phyloP scores from a whole-genome alignment of 2,329 filamentous ascomycete genomes.

The Volutella citrinella region DNA sequence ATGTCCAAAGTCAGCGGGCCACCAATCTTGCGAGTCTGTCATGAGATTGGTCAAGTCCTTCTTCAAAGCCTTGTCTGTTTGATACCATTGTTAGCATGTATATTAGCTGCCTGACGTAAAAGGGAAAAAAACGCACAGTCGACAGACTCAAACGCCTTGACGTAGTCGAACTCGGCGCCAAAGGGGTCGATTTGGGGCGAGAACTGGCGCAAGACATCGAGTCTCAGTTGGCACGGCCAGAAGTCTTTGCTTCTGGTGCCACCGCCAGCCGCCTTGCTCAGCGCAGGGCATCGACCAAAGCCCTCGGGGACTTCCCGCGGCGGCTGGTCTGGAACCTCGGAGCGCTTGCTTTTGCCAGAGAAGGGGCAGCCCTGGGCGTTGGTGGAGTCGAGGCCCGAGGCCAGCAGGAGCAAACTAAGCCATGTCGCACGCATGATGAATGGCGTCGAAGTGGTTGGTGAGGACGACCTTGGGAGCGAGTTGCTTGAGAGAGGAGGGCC shows the following conservation, averaged over 20 bases:
- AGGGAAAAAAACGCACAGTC: constrained; percentile 44
- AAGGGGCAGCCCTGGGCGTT: constrained; percentile 16
- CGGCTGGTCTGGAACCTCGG: too few relatives aligned
- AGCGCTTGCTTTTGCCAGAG: too few relatives aligned
- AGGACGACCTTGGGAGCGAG: too few relatives aligned
- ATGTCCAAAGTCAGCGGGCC: constrained; percentile 79
- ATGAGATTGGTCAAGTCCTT: constrained; percentile 68
- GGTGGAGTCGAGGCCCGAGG: constrained; percentile 14
- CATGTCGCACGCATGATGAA: constrained; percentile 14
- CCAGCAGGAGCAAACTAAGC: constrained; percentile 14
- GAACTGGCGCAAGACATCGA: constrained; percentile 74
- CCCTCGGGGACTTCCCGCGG: too few relatives aligned
- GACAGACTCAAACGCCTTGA: constrained; percentile 67
- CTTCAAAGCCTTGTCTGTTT: constrained; percentile 57
- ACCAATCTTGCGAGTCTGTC: constrained; percentile 78
- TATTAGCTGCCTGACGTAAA: too few relatives aligned
- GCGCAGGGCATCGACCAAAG: constrained; percentile 17
- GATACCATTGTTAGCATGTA: too few relatives aligned
- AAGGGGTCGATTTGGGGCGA: constrained; percentile 61
- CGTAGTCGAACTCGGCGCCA: constrained; percentile 67
- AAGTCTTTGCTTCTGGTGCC: constrained; percentile 69
- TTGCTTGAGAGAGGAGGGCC: too few relatives aligned
- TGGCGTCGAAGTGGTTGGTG: too few relatives aligned
- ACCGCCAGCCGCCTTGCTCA: constrained; percentile 50
- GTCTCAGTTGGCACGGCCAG: constrained; percentile 68